These are phyloP conservation scores for Nidula microcarpa DNA, from an alignment of 768 basidiomycete genomes.

Conservation along the genomic window DNA sequence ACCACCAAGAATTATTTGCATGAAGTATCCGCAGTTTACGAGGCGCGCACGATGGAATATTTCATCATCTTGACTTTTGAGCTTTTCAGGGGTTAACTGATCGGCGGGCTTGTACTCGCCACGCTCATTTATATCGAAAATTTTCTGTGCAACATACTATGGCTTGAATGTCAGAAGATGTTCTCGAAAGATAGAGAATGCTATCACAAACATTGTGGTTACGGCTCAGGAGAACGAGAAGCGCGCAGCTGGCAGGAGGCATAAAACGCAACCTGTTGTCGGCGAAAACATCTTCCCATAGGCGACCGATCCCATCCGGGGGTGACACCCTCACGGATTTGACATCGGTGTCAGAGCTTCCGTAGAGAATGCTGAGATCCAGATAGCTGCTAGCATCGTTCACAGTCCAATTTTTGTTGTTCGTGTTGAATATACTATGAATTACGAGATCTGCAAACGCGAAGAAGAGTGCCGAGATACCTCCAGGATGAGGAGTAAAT, in stretches of 20 bases:
- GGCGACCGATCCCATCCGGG: slow-evolving; percentile 61
- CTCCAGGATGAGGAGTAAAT: slow-evolving; percentile 57
- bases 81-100: slow-evolving; percentile 15
- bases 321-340: slow-evolving; percentile 41
- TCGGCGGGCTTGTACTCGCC: slow-evolving; percentile 35
- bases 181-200: neutral
- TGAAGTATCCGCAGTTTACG: slow-evolving; percentile 70
- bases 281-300: slow-evolving; percentile 71
- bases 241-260: slow-evolving; percentile 68
- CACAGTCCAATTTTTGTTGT: slow-evolving; percentile 39
- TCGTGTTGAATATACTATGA: slow-evolving; percentile 68
- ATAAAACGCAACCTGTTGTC: slow-evolving; percentile 63
- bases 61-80: slow-evolving; percentile 62
- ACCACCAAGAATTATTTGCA: slow-evolving; percentile 65
- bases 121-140: slow-evolving; percentile 67
- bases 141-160: slow-evolving; percentile 67
- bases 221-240: slow-evolving; percentile 65
- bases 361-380: slow-evolving; percentile 75
- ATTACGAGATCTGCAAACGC: slow-evolving; percentile 78
- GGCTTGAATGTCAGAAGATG: neutral
- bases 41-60: slow-evolving; percentile 72
- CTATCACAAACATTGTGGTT: slow-evolving; percentile 64
- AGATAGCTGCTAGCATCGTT: slow-evolving; percentile 74
- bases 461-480: slow-evolving; percentile 72
- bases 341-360: slow-evolving; percentile 44